Conservation (phyloP, 208 protist genomes). For the Acanthamoeba culbertsoni region DNA sequence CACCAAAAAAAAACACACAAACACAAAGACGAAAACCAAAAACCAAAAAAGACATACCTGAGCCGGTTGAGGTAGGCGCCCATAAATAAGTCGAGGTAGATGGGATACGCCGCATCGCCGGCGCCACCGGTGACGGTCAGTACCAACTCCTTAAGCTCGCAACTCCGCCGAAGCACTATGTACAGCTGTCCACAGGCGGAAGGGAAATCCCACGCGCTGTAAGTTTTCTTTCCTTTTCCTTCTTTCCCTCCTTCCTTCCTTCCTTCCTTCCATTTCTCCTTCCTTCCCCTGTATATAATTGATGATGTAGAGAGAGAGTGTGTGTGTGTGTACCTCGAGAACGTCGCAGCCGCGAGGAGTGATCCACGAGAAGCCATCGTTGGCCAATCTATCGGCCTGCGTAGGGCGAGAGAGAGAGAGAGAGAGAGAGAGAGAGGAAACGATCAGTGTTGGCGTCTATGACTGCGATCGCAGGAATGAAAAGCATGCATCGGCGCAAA, state of each 20-base stretch:
- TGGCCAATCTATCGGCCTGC: background rate
- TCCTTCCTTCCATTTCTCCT: too few species aligned
- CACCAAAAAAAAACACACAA: too few species aligned
- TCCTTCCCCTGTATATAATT: too few species aligned
- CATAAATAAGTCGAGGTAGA: conserved; percentile 23
- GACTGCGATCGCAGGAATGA: too few species aligned
- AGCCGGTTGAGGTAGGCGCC: conserved; percentile 19
- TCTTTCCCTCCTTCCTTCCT: too few species aligned
- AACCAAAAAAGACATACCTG: background rate
- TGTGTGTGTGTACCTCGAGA: background rate
- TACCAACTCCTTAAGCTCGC: conserved; percentile 45
- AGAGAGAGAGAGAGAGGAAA: background rate
- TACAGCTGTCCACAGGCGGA: background rate
- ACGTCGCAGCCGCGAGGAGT: background rate
- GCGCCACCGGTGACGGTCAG: conserved; percentile 37
- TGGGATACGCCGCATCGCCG: conserved; percentile 33
- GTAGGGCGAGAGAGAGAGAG: background rate
- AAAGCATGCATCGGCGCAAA: too few species aligned
- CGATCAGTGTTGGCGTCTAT: background rate
- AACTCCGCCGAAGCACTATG: conserved; percentile 36
- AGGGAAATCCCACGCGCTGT: too few species aligned
- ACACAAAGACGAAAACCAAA: too few species aligned
- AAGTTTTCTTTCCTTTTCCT: too few species aligned
- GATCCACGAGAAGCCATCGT: conserved; percentile 30
- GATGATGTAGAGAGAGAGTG: background rate